Conservation (phyloP, 2,329 filamentous ascomycete genomes). For the Trichophyton simii region DNA sequence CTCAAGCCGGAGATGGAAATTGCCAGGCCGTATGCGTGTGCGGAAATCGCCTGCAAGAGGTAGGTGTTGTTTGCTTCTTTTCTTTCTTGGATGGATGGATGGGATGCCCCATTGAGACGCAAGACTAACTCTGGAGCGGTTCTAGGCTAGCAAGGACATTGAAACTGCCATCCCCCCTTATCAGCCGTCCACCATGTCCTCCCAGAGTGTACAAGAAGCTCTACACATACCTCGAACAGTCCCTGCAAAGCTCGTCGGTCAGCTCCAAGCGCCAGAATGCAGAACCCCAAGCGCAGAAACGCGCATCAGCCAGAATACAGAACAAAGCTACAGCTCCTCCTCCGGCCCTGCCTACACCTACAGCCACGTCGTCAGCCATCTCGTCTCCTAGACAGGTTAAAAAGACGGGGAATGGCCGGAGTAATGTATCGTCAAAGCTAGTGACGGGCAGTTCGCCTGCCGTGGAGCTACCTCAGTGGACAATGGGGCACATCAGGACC, state of each 20-base stretch:
- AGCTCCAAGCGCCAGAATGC: conserved; percentile 27
- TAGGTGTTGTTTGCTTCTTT: conserved; percentile 24
- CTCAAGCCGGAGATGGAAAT: conserved; percentile 80
- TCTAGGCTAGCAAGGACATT: conserved; percentile 59
- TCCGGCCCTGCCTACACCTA: conserved; percentile 6
- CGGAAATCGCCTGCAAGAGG: conserved; percentile 82
- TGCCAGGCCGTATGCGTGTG: conserved; percentile 70
- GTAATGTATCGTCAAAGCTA: neutral
- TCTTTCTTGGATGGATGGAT: neutral
- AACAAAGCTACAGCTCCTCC: conserved; percentile 20
- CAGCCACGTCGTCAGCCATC: conserved; percentile 4
- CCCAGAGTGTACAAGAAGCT: conserved; percentile 74
- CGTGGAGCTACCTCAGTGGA: conserved; percentile 47
- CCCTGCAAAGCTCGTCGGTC: conserved; percentile 37
- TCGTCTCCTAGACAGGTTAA: neutral
- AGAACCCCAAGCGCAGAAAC: neutral
- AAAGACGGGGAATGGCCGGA: neutral
- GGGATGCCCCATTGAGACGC: neutral
- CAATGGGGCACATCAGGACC: conserved; percentile 54
- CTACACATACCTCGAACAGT: conserved; percentile 65
- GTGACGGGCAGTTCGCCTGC: neutral
- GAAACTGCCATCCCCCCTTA: conserved; percentile 64
- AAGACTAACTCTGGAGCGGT: neutral
- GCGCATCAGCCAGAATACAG: conserved; percentile 14
- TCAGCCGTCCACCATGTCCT: conserved; percentile 62